Percentiles rank a stretch among this genome's conserved stretches.
phyloP scores from a whole-genome alignment of 805 yeast genomes.

The Wickerhamomyces mucosus region DNA sequence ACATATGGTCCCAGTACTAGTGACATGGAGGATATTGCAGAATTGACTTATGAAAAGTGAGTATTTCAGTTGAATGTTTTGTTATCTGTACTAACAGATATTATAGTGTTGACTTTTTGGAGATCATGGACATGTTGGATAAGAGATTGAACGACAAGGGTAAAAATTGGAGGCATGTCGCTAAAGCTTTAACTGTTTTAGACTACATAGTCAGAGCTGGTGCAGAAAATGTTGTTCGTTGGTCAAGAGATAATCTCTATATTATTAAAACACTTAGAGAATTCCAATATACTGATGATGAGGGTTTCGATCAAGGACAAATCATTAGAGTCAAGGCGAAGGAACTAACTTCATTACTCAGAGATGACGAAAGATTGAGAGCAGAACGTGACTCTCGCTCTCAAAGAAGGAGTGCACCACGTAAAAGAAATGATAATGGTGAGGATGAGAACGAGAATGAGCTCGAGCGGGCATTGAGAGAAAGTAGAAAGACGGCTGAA shows the following conservation, averaged over 20 bases:
- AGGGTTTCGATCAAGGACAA: constrained; percentile 79
- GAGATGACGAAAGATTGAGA: constrained; percentile 72
- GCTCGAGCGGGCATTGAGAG: constrained; percentile 69
- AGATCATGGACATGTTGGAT: constrained; percentile 91
- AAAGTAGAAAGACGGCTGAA: constrained; percentile 72
- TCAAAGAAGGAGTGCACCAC: constrained; percentile 19
- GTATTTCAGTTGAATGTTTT: constrained; percentile 6
- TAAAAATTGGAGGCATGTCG: constrained; percentile 94
- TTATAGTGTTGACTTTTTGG: constrained; percentile 60
- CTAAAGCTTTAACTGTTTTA: constrained; percentile 81
- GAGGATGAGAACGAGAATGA: constrained; percentile 59
- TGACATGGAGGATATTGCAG: constrained; percentile 78
- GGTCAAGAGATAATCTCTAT: constrained; percentile 87
- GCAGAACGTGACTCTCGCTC: constrained; percentile 48
- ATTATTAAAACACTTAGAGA: constrained; percentile 85
- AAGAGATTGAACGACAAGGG: constrained; percentile 91
- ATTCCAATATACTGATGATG: constrained; percentile 73
- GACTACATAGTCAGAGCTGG: constrained; percentile 84
- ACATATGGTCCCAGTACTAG: constrained; percentile 72
- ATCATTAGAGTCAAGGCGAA: constrained; percentile 83
- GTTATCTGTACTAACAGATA: constrained; percentile 2
- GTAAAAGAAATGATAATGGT: constrained; percentile 12
- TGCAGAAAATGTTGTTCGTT: constrained; percentile 76
- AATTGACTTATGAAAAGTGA: constrained; percentile 50
- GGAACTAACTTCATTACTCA: constrained; percentile 70